Conservation (phyloP, 768 basidiomycete species). For the Calocybe indica region DNA sequence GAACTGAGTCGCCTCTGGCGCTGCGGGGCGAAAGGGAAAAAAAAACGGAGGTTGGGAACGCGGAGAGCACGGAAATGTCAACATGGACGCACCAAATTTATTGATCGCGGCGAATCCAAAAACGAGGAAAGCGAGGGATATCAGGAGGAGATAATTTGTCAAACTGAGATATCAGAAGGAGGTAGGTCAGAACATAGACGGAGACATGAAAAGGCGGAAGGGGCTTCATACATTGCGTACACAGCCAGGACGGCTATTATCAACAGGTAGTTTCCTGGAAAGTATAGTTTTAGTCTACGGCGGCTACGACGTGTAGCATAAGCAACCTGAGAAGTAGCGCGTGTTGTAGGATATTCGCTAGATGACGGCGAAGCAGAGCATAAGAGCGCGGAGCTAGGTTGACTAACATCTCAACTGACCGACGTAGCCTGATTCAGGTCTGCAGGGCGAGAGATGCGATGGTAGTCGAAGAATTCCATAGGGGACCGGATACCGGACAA, state of each 20-base stretch:
- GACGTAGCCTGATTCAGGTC: conserved; percentile 76
- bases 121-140: conserved; percentile 82
- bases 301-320: neutral
- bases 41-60: neutral
- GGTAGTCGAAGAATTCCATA: conserved; percentile 77
- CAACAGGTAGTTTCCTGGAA: conserved; percentile 79
- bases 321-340: conserved; percentile 73
- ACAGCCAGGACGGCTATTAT: conserved; percentile 74
- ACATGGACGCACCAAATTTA: conserved; percentile 62
- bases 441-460: conserved; percentile 78
- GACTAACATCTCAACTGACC: conserved; percentile 31
- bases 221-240: conserved; percentile 64
- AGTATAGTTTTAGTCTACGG: conserved; percentile 4
- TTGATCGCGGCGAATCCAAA: conserved; percentile 90
- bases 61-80: neutral
- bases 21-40: conserved; percentile 28
- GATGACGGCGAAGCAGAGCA: too few species aligned
- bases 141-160: conserved; percentile 75
- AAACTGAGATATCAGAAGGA: conserved; percentile 39
- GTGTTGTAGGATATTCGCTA: conserved; percentile 95
- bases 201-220: neutral
- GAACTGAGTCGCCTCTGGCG: conserved; percentile 79
- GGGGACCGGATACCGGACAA: conserved; percentile 70
- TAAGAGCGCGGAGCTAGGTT: too few species aligned
- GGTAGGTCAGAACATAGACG: neutral